These are phyloP conservation scores for Komagataella ulmi DNA, from an alignment of 805 yeast species.

Conservation along the genomic window DNA sequence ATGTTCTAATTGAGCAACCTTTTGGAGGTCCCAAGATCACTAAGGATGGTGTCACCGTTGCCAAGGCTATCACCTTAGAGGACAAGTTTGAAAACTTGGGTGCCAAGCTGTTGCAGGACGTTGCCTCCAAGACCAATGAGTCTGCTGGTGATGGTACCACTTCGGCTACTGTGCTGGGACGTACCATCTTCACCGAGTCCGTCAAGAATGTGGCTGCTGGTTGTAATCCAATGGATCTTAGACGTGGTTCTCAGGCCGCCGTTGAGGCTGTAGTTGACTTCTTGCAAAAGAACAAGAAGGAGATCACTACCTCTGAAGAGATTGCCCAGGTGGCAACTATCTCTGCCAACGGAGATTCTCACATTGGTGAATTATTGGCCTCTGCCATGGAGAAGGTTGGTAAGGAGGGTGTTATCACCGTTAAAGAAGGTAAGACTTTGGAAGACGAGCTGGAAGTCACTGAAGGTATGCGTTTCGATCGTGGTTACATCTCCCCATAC, in stretches of 20 bases:
- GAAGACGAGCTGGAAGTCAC: slow-evolving; percentile 95
- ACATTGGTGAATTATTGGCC: slow-evolving; percentile 84
- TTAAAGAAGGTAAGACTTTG: slow-evolving; percentile 92
- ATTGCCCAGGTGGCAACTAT: slow-evolving; percentile 97
- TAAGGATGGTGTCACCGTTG: slow-evolving; percentile 98
- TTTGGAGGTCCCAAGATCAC: slow-evolving; percentile 97
- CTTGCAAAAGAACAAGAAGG: slow-evolving; percentile 77
- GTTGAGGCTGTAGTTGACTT: slow-evolving; percentile 85
- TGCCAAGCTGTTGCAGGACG: slow-evolving; percentile 89
- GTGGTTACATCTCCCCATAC: slow-evolving; percentile 95
- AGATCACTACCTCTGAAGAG: slow-evolving; percentile 86
- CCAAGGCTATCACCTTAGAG: slow-evolving; percentile 65
- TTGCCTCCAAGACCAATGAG: slow-evolving; percentile 94
- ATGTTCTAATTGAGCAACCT: slow-evolving; percentile 90
- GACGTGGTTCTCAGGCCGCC: slow-evolving; percentile 96
- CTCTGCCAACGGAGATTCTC: slow-evolving; percentile 91
- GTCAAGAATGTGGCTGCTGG: slow-evolving; percentile 98
- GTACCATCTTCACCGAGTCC: slow-evolving; percentile 88
- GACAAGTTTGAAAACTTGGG: slow-evolving; percentile 96
- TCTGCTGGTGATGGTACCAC: slow-evolving; percentile 99
- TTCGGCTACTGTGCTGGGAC: slow-evolving; percentile 91
- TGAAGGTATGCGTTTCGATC: slow-evolving; percentile 97
- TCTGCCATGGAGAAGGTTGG: slow-evolving; percentile 98
- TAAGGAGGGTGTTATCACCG: slow-evolving; percentile 97
- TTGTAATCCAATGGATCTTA: slow-evolving; percentile 95